phyloP scores from a whole-genome alignment of 306 rosid species.

The Alnus rubra region DNA sequence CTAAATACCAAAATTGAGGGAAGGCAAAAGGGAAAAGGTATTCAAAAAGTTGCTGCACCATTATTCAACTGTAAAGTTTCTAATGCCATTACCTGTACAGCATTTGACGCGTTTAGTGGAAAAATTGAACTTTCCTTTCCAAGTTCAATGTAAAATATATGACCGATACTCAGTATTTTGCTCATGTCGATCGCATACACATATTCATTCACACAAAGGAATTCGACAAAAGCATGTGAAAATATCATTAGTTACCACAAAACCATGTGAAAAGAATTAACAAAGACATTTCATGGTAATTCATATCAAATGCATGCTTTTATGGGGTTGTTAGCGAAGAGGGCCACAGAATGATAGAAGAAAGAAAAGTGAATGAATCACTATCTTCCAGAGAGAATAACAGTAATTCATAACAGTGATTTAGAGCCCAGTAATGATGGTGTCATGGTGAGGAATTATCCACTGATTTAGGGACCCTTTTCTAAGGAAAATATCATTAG shows the following conservation, averaged over 20 bases:
- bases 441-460: too few relatives aligned
- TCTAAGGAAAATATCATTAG: too few relatives aligned
- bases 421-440: too few relatives aligned
- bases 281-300: constrained; percentile 23
- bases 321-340: not conserved
- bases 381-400: constrained; percentile 15
- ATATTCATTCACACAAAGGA: not conserved
- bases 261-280: constrained; percentile 29
- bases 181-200: not conserved
- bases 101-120: constrained; percentile 5
- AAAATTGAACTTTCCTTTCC: not conserved
- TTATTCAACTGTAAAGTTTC: constrained; percentile 19
- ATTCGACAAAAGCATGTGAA: constrained; percentile 18
- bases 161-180: not conserved
- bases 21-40: not conserved
- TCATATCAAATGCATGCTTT: constrained; percentile 33
- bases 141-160: not conserved
- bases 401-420: not conserved
- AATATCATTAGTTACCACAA: too few relatives aligned
- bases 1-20: too few relatives aligned
- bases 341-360: not conserved
- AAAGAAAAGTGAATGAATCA: constrained; percentile 29
- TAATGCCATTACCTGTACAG: constrained; percentile 30
- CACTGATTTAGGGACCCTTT: too few relatives aligned
- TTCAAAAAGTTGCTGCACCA: not conserved